Conservation (phyloP, 352 stramenopile species). For the Globisporangium paddicum region DNA sequence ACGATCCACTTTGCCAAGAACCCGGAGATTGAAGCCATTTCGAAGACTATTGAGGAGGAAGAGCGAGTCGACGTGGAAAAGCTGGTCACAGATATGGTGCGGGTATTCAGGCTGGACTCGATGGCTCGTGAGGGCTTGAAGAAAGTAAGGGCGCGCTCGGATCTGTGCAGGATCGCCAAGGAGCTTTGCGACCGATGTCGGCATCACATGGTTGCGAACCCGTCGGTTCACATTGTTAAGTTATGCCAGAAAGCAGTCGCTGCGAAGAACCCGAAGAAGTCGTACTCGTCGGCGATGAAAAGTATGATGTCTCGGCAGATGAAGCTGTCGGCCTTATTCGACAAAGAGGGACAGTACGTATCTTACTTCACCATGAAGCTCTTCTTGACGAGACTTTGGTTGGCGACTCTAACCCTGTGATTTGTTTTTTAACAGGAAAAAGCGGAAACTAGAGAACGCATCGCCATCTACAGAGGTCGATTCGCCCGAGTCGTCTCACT, state of each 20-base stretch:
- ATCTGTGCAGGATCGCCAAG: slow-evolving; percentile 70
- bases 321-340: slow-evolving; percentile 69
- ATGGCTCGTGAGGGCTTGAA: slow-evolving; percentile 68
- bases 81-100: slow-evolving; percentile 58
- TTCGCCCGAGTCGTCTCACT: slow-evolving; percentile 52
- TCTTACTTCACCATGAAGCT: background rate
- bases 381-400: background rate
- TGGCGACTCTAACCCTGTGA: slow-evolving; percentile 1
- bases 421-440: slow-evolving; percentile 46
- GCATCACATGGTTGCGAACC: slow-evolving; percentile 79
- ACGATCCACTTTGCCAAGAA: slow-evolving; percentile 66
- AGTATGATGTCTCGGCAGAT: slow-evolving; percentile 84
- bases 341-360: slow-evolving; percentile 71
- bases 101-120: slow-evolving; percentile 75
- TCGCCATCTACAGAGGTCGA: slow-evolving; percentile 65
- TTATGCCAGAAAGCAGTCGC: slow-evolving; percentile 70
- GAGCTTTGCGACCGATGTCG: slow-evolving; percentile 73
- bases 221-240: slow-evolving; percentile 80
- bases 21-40: slow-evolving; percentile 48
- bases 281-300: slow-evolving; percentile 83
- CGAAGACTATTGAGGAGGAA: slow-evolving; percentile 57
- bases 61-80: slow-evolving; percentile 42
- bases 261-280: slow-evolving; percentile 71
- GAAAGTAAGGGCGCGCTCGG: slow-evolving; percentile 51
- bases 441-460: slow-evolving; percentile 58